phyloP scores from a whole-genome alignment of 2,329 filamentous ascomycete species.

The Clathrospora elynae region DNA sequence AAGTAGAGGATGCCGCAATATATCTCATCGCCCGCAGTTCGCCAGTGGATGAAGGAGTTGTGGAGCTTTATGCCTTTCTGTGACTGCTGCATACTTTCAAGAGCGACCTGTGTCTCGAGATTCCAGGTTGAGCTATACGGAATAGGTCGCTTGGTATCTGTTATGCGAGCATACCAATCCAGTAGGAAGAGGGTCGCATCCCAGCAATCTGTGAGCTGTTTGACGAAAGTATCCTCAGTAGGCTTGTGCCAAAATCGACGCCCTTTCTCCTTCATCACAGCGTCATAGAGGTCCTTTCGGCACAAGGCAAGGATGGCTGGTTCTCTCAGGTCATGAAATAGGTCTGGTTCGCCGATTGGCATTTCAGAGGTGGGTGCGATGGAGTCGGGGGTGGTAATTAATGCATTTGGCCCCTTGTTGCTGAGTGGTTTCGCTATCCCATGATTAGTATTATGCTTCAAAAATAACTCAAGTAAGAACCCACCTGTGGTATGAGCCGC shows the following conservation, averaged over 20 bases:
- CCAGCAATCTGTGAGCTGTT: slow-evolving; percentile 58
- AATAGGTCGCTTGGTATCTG: slow-evolving; percentile 56
- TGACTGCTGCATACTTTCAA: slow-evolving; percentile 58
- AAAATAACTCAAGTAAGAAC: slow-evolving; percentile 3
- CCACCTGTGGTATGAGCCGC: slow-evolving; percentile 14
- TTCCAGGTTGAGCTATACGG: slow-evolving; percentile 64
- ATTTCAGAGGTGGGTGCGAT: slow-evolving; percentile 35
- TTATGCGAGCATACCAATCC: slow-evolving; percentile 58
- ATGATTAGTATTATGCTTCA: slow-evolving; percentile 4
- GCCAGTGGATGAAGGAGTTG: slow-evolving; percentile 63
- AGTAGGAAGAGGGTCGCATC: slow-evolving; percentile 60
- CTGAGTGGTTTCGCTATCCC: slow-evolving; percentile 23
- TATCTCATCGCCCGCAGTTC: slow-evolving; percentile 61
- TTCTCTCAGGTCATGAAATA: slow-evolving; percentile 54
- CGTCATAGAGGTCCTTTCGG: slow-evolving; percentile 53
- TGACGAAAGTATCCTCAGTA: slow-evolving; percentile 55
- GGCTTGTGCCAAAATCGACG: slow-evolving; percentile 52
- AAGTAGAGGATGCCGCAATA: slow-evolving; percentile 62
- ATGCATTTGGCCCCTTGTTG: slow-evolving; percentile 32
- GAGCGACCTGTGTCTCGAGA: slow-evolving; percentile 60
- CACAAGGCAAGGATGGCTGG: slow-evolving; percentile 56
- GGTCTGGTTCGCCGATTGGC: slow-evolving; percentile 39
- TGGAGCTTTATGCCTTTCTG: slow-evolving; percentile 62
- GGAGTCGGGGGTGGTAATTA: slow-evolving; percentile 33
- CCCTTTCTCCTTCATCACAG: slow-evolving; percentile 53